Conservation (phyloP, 164 flowering plant species). For the Nelumbo lutea region DNA sequence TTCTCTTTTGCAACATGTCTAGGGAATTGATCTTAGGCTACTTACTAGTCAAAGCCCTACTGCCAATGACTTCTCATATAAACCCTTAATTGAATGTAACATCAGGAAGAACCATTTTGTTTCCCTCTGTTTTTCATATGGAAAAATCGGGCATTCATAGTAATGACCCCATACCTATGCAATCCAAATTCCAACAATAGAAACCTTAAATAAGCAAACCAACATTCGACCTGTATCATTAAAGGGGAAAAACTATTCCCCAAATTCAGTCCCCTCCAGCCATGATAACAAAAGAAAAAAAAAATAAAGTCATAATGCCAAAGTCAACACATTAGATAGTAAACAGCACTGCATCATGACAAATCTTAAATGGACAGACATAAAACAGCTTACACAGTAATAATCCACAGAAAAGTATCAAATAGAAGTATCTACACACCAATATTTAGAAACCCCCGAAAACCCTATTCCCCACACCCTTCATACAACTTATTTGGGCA, state of each 20-base stretch:
- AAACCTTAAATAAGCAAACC: too few relatives aligned
- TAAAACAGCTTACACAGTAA: not conserved
- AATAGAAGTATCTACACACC: not conserved
- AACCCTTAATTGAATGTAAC: too few relatives aligned
- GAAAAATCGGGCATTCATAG: too few relatives aligned
- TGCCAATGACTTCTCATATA: too few relatives aligned
- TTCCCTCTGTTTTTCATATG: too few relatives aligned
- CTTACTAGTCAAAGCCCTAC: too few relatives aligned
- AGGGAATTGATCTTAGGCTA: too few relatives aligned
- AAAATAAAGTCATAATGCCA: not conserved
- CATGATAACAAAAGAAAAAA: not conserved
- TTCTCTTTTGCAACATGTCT: too few relatives aligned
- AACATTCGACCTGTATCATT: too few relatives aligned
- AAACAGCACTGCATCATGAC: not conserved
- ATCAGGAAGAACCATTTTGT: too few relatives aligned
- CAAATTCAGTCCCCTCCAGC: not conserved
- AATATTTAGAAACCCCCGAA: slow-evolving; percentile 6
- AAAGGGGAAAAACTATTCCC: not conserved
- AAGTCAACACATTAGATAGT: not conserved
- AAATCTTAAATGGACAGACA: not conserved
- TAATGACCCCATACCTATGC: too few relatives aligned
- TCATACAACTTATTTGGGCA: slow-evolving; percentile 26
- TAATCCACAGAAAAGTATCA: not conserved
- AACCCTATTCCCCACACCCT: slow-evolving; percentile 13
- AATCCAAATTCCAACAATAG: too few relatives aligned